Evolutionary conservation across 768 basidiomycete species (phyloP), one percentile per base, ranked within the genome.

Genomic region (Leccinellum albellum): DNA sequence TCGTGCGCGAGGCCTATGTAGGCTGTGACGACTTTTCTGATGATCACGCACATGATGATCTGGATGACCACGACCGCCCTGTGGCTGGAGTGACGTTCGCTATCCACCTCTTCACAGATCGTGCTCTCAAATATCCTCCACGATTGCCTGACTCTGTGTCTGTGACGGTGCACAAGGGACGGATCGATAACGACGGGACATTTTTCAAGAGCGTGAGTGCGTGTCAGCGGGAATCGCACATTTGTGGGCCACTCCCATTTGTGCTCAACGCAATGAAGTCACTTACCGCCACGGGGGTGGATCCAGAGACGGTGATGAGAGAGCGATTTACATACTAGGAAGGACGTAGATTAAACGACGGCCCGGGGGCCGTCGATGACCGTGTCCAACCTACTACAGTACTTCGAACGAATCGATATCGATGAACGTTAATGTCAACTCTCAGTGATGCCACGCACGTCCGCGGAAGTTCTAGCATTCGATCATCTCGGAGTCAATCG

Each of bases 1-100:
- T 86, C 20, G 46, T 86, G 9, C 56, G 54, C 6, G 63, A 66
- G 2, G 73, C 76, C 9, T 68, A 70, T 21, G 14, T 32, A 20
- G 48, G 12, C 15, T 20, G 6, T 28, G 51, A 55, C 4, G 61
- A 46, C 14, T 44, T 33, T 24, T 37, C 48, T 7, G 26, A 47
- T 2, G 40, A 42, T 42, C 7, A 20, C 7, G 50, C 20, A n/a
- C 21, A 4, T 9, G 42, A 9, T 10, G 40, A 52, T 33, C 8
- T 28, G 2, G n/a, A 37, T 15, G 37, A 14, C 5, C 12, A 23
- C 3, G 45, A 51, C 5, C 33, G 33, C 7, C 26, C 23, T 13
- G 40, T 56, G 42, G 54, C 58, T n/a, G 60, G 56, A 26, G n/a
- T 68, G n/a, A 31, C 45, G 29, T 54, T 69, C 23, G 23, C 53